phyloP scores from a whole-genome alignment of 306 rosid species.

The Sindora glabra region DNA sequence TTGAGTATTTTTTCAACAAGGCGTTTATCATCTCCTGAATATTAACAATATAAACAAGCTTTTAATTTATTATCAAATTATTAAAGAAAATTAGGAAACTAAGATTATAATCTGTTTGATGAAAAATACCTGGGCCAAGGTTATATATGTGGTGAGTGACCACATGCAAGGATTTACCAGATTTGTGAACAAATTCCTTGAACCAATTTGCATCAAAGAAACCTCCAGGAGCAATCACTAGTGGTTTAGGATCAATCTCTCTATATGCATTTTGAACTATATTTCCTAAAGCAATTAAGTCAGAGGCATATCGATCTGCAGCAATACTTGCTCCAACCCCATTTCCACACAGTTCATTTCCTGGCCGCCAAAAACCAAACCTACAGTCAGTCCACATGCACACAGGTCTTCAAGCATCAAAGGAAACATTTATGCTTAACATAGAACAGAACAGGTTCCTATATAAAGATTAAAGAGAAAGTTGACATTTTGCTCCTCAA shows the following conservation, averaged over 20 bases:
- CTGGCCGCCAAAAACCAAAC: conserved; percentile 22
- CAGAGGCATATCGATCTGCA: conserved; percentile 67
- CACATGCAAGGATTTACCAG: conserved; percentile 37
- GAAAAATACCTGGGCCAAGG: conserved; percentile 74
- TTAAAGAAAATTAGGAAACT: not conserved
- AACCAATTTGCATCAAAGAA: conserved; percentile 79
- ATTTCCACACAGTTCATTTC: conserved; percentile 76
- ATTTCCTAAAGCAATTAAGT: conserved; percentile 38
- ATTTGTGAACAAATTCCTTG: conserved; percentile 40
- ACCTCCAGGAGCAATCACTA: conserved; percentile 84
- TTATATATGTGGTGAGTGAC: conserved; percentile 82
- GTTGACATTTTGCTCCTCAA: not conserved
- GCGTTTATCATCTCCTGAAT: conserved; percentile 61
- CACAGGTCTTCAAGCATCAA: not conserved
- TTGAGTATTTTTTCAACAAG: conserved; percentile 57
- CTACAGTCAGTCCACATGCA: not conserved
- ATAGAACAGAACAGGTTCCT: not conserved
- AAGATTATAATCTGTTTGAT: not conserved
- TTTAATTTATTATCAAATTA: conserved; percentile 1
- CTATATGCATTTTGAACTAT: conserved; percentile 43
- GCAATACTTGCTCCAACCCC: conserved; percentile 67
- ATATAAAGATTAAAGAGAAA: no score
- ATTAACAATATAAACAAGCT: not conserved
- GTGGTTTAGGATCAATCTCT: conserved; percentile 48
- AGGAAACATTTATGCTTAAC: not conserved